Base-by-base conservation (phyloP, 2,329 filamentous ascomycete genomes). In the Colletotrichum cereale region DNA sequence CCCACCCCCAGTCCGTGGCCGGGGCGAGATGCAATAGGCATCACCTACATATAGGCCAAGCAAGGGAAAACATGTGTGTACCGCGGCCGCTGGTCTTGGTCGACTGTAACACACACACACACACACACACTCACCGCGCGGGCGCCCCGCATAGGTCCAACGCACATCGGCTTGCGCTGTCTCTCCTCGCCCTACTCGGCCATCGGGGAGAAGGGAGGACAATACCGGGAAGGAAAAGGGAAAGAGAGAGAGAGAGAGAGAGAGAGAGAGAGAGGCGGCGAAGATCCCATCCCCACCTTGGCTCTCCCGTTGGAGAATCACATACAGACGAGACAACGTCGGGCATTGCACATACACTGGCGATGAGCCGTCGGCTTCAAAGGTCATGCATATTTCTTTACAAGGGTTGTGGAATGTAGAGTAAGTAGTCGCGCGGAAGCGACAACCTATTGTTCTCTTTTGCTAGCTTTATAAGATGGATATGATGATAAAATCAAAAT, bases 41-140 rank as follows among this genome's bases (percentile, higher is more conserved):
- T 40, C n/a, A 26, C 34, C 29, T 26, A 47, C 40, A 58, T 66
- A 38, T n/a, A 48, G 62, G 38, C 62, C 48, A 21, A 48, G 36
- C n/a, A 29, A 21, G 16, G 14, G 31, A n/a, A 34, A 16, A 40
- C 11, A 26, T 40, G 6, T 14, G 24, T 38, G 53, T n/a, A 3
- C n/a, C 14, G 34, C 31, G 53, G 3, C 53, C 34, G n/a, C 24
- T 14, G 31, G 36, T n/a, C 55, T 26, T 38, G 55, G 34, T 11
- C 36, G 14, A 57, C 6, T 16, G 36, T 4, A 36, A 57, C 55
- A 40, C 34, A 29, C 48, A 31, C 48, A 5, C 16, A 31, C 26
- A 29, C 10, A 34, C 12, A 16, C 34, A 24, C 53, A 24, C 47
- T 7, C 5, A 48, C 7, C 44, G 21, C 8, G 42, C 42, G 18